phyloP scores from a whole-genome alignment of 1,139 yeast species.

The Taphrina betulina region DNA sequence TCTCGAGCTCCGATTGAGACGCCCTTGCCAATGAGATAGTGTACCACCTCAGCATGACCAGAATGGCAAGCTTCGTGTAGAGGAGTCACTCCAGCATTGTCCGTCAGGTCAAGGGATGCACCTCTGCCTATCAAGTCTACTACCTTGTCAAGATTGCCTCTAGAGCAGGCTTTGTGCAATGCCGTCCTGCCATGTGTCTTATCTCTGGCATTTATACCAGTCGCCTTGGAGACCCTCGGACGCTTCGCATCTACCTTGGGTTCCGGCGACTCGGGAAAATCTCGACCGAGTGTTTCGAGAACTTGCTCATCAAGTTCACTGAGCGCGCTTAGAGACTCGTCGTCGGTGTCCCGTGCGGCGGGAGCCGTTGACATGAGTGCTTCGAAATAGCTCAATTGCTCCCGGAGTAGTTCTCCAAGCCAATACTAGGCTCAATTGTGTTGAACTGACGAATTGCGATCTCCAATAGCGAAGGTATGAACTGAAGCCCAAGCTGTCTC shows the following conservation, averaged over 20 bases:
- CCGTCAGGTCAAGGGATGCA: constrained; percentile 16
- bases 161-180: constrained; percentile 18
- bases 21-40: constrained; percentile 4
- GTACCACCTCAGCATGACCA: constrained; percentile 8
- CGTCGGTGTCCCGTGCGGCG: constrained; percentile 3
- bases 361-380: constrained; percentile 5
- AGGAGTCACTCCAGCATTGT: constrained; percentile 29
- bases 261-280: too few species aligned
- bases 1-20: constrained; percentile 21
- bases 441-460: too few species aligned
- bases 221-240: not conserved
- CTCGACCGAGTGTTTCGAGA: not conserved
- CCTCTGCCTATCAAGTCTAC: constrained; percentile 14
- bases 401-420: not conserved
- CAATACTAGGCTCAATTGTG: too few species aligned
- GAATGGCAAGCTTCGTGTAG: constrained; percentile 25
- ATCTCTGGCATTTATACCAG: constrained; percentile 11
- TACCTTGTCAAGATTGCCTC: constrained; percentile 14
- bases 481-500: too few species aligned
- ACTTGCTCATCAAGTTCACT: constrained; percentile 16
- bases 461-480: too few species aligned
- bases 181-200: constrained; percentile 29
- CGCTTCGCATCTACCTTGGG: not conserved
- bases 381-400: not conserved
- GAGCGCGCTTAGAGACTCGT: constrained; percentile 15